Evolutionary conservation across 1,284 basidiomycete genomes (phyloP).

Genomic region (Omphalotus olearius): DNA sequence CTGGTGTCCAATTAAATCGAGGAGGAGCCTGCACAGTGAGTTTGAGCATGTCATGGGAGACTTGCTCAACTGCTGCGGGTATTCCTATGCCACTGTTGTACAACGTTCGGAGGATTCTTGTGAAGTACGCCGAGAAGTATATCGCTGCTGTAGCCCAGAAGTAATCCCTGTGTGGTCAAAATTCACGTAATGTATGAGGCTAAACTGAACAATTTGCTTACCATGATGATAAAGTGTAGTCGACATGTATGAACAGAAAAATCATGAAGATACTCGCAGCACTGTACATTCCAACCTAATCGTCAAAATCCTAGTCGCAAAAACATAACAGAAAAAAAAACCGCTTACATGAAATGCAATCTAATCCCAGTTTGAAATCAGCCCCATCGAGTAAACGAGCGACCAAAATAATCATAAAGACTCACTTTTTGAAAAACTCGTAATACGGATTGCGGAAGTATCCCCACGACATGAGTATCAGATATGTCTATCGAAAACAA

Average conservation of each 20-base stretch:
- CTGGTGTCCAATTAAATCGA: conserved; percentile 30
- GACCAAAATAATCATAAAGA: not conserved
- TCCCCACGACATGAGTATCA: conserved; percentile 29
- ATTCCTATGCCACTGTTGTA: conserved; percentile 24
- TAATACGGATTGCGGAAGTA: conserved; percentile 32
- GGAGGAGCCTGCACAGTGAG: conserved; percentile 25
- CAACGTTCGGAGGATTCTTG: conserved; percentile 29
- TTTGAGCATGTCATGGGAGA: conserved; percentile 28
- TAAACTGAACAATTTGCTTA: conserved; percentile 5
- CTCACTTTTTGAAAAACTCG: conserved; percentile 35
- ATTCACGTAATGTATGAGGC: not conserved
- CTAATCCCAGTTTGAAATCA: conserved; percentile 4
- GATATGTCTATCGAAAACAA: conserved; percentile 19
- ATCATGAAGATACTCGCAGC: conserved; percentile 27
- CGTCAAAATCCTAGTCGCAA: too few relatives aligned
- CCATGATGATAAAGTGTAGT: conserved; percentile 28
- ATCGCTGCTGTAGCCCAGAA: conserved; percentile 32
- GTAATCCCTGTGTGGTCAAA: conserved; percentile 26
- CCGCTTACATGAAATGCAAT: conserved; percentile 24
- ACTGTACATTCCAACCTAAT: conserved; percentile 12
- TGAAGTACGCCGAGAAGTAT: conserved; percentile 27
- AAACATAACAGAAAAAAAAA: not conserved
- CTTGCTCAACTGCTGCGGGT: conserved; percentile 25
- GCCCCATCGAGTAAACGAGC: not conserved
- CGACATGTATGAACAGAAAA: conserved; percentile 34